Percentiles rank a stretch among this genome's conserved stretches.
phyloP scores from a whole-genome alignment of 352 stramenopile genomes.

The Blastocystis sp. region DNA sequence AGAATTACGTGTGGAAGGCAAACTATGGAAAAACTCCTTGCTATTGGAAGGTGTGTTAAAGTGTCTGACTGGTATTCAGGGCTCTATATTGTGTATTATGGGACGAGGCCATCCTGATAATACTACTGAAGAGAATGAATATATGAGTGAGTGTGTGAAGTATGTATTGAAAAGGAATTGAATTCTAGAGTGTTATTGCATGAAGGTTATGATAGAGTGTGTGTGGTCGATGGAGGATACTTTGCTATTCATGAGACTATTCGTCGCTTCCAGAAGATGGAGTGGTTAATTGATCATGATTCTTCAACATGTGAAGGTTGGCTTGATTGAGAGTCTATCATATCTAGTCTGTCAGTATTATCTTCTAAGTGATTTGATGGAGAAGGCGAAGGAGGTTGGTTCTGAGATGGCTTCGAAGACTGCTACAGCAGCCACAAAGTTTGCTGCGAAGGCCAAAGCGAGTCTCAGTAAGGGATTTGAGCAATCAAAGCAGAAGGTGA shows the following conservation, averaged over 20 bases:
- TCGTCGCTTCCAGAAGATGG: background rate
- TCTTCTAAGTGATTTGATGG: background rate
- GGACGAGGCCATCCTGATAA: background rate
- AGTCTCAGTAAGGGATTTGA: background rate
- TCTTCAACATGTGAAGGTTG: conserved; percentile 5
- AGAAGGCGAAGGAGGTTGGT: background rate
- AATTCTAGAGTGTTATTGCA: background rate
- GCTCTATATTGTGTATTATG: background rate
- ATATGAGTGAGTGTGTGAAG: background rate
- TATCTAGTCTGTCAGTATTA: conserved; percentile 32
- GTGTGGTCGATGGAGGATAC: background rate
- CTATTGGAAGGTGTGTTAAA: conserved; percentile 31
- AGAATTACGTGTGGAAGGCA: background rate
- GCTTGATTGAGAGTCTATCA: background rate
- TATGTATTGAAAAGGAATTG: background rate
- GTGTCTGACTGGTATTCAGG: background rate
- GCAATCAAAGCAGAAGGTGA: background rate
- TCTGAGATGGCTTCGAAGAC: conserved; percentile 29
- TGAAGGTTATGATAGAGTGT: background rate
- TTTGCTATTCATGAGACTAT: conserved; percentile 28
- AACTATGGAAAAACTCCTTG: background rate
- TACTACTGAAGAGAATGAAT: conserved; percentile 13
- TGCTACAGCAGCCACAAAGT: background rate
- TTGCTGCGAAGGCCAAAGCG: conserved; percentile 1
- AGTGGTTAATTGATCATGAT: conserved; percentile 10